Base-by-base conservation (phyloP, 352 stramenopile species). In the Phytophthora constricta region DNA sequence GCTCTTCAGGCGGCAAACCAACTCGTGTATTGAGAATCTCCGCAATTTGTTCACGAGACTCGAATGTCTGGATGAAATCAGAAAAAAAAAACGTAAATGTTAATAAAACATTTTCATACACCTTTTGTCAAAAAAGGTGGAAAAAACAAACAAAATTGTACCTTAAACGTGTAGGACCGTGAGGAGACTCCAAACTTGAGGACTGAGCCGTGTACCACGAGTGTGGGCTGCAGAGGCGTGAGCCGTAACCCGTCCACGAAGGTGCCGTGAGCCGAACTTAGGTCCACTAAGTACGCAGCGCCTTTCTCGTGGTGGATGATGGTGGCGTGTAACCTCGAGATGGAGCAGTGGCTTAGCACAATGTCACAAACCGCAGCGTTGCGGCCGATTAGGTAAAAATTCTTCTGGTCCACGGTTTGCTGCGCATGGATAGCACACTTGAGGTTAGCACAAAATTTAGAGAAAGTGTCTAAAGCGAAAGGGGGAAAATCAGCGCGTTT, bases 261-360 rank as follows among this genome's bases (percentile, higher is more conserved):
- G 42, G 87, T 92, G 41, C 86, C 86, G 57, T 95, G 87, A 47
- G 82, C 88, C 5, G 87, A 95, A 37, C 83, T 79, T 33, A 95
- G 60, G 53, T 95, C 87, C 22, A 95, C 75, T 17, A 95, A 41
- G 52, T 95, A 95, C 28, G 80, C 86, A 34, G 76, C 75, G 26
- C 87, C 87, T 48, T 90, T 86, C 39, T 82, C 54, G 72, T 95
- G 87, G 57, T 95, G 86, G 7, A 95, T 72, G 23, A 95, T 76
- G 0, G 77, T 74, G 1, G 87, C 87, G 45, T 95, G 87, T 17
- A 94, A 70, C 57, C 87, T 72, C 27, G 87, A 95, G 55, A 95
- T 91, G 42, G 87, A 95, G 72, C 86, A 93, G 62, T 95, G 87
- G 59, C 84, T 86, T 10, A 95, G 68, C 33, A 93, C 87, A 22